Conservation (phyloP, 1,284 basidiomycete genomes). For the Rhodotorula glutinis region DNA sequence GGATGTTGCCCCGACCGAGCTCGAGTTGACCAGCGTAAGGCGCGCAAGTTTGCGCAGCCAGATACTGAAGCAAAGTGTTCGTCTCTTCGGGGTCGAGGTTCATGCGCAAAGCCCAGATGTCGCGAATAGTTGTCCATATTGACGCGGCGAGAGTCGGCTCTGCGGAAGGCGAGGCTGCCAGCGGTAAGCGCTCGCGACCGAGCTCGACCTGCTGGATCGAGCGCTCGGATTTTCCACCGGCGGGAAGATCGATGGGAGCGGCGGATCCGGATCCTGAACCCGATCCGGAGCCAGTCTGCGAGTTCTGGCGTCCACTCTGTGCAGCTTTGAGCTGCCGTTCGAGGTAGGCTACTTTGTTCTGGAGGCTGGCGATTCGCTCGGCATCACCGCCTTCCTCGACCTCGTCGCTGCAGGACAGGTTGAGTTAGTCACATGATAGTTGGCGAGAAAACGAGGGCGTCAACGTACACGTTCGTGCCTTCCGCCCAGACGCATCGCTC, state of each 20-base stretch:
- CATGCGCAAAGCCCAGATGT: conserved; percentile 9
- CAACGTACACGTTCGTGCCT: conserved; percentile 12
- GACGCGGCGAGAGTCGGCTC: neutral
- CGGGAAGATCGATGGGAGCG: neutral
- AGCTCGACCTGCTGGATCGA: no score
- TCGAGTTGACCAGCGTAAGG: neutral
- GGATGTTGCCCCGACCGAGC: neutral
- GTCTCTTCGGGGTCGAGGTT: conserved; percentile 5
- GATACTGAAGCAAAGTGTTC: conserved; percentile 1
- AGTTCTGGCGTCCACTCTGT: neutral
- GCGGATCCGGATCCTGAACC: neutral
- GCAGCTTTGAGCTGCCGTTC: conserved; percentile 23
- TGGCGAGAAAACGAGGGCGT: no score
- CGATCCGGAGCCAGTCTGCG: neutral
- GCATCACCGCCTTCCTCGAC: conserved; percentile 27
- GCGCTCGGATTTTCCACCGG: no score
- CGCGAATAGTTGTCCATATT: conserved; percentile 1
- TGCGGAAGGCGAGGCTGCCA: neutral
- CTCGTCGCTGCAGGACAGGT: conserved; percentile 3
- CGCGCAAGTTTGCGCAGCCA: conserved; percentile 3
- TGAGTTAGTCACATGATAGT: no score
- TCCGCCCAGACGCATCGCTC: conserved; percentile 29
- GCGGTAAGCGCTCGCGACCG: no score
- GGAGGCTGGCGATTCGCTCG: conserved; percentile 15
- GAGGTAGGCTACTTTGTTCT: conserved; percentile 21